phyloP scores from a whole-genome alignment of 257 asterid species.

The Salvia splendens region DNA sequence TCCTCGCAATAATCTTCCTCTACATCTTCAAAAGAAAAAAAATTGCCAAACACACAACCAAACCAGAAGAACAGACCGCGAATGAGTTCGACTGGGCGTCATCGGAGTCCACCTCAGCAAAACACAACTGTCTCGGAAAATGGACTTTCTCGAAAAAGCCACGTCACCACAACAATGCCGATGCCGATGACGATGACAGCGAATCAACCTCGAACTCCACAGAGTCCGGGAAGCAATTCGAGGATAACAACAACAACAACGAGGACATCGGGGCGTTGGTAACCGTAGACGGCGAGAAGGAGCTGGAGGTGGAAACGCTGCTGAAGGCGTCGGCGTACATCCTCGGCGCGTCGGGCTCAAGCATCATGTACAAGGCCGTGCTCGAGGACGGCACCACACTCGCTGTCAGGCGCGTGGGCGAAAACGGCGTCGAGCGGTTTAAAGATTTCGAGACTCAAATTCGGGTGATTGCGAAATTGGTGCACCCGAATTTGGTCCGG shows the following conservation, averaged over 20 bases:
- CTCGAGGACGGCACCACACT: slow-evolving; percentile 75
- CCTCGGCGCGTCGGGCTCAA: slow-evolving; percentile 87
- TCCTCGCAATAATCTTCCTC: slow-evolving; percentile 45
- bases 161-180: slow-evolving; percentile 34
- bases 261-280: slow-evolving; percentile 64
- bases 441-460: slow-evolving; percentile 88
- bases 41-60: slow-evolving; percentile 15
- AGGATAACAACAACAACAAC: slow-evolving; percentile 26
- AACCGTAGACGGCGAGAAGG: slow-evolving; percentile 78
- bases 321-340: slow-evolving; percentile 92
- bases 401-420: slow-evolving; percentile 90
- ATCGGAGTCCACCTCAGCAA: slow-evolving; percentile 57
- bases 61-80: slow-evolving; percentile 50
- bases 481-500: slow-evolving; percentile 79
- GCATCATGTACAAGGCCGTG: slow-evolving; percentile 95
- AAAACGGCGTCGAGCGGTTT: slow-evolving; percentile 76
- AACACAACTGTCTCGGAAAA: slow-evolving; percentile 61
- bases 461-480: slow-evolving; percentile 66
- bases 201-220: slow-evolving; percentile 53
- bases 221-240: slow-evolving; percentile 38
- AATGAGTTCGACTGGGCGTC: slow-evolving; percentile 79
- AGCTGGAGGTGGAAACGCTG: slow-evolving; percentile 77
- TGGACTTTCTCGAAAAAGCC: slow-evolving; percentile 72
- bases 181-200: slow-evolving; percentile 15
- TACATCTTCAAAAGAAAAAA: slow-evolving; percentile 37